Percentiles rank a stretch among this genome's conserved stretches.
phyloP scores from a whole-genome alignment of 345 rosid genomes.

The Eucalyptus sp. region DNA sequence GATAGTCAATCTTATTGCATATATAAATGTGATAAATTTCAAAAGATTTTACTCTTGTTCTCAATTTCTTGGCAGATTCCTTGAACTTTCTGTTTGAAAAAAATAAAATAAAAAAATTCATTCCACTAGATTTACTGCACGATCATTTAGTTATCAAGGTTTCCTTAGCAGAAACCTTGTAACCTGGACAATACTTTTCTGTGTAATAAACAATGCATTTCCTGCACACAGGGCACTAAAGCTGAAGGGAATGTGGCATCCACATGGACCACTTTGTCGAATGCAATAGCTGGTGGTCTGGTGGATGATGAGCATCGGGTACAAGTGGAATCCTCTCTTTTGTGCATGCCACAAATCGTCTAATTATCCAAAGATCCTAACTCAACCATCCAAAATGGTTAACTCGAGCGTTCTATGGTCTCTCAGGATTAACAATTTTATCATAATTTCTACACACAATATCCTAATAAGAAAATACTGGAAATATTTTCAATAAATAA shows the following conservation, averaged over 20 bases:
- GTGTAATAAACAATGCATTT: neutral
- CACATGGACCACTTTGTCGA: neutral
- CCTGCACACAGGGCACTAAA: neutral
- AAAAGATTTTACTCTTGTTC: neutral
- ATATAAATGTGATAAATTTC: neutral
- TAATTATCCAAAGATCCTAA: neutral
- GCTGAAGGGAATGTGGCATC: neutral
- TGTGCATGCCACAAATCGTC: neutral
- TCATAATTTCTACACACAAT: neutral
- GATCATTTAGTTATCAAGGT: neutral
- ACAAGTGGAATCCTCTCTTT: neutral
- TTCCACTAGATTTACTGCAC: neutral
- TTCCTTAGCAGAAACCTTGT: neutral
- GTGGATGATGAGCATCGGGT: neutral
- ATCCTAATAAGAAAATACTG: neutral
- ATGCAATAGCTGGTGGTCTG: neutral
- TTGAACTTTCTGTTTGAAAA: neutral
- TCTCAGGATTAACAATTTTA: neutral
- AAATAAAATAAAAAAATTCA: accelerated
- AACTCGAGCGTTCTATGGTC: neutral
- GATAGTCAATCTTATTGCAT: neutral
- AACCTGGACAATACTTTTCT: neutral
- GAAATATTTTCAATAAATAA: neutral
- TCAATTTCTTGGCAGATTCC: neutral
- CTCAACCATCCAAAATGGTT: neutral